These are phyloP conservation scores for Nothopassalora personata DNA, from an alignment of 2,329 filamentous ascomycete species.

Conservation along the genomic window DNA sequence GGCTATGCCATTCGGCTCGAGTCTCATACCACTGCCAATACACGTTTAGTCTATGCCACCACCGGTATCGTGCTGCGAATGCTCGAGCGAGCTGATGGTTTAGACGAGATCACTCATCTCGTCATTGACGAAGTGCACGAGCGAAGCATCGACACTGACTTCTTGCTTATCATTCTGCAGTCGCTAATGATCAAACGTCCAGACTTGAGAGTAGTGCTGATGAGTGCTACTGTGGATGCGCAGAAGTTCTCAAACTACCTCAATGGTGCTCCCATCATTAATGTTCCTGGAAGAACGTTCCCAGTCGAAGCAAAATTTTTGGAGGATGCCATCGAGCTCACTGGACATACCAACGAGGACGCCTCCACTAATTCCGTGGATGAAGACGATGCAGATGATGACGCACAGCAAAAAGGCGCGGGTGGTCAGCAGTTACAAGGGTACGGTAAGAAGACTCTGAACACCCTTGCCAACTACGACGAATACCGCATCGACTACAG, in stretches of 20 bases:
- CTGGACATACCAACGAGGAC: constrained; percentile 63
- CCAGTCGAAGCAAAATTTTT: constrained; percentile 83
- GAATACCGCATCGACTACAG: constrained; percentile 91
- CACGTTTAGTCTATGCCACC: constrained; percentile 81
- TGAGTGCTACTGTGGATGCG: constrained; percentile 96
- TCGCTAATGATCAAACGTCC: constrained; percentile 70
- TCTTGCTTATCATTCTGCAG: constrained; percentile 85
- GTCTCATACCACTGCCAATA: constrained; percentile 75
- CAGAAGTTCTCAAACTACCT: constrained; percentile 87
- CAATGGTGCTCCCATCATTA: constrained; percentile 76
- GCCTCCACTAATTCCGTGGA: constrained; percentile 47
- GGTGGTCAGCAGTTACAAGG: constrained; percentile 61
- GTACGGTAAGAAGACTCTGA: constrained; percentile 72
- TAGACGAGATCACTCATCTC: constrained; percentile 85
- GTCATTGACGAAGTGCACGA: constrained; percentile 98
- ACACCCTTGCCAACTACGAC: constrained; percentile 70
- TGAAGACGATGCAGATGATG: constrained; percentile 41
- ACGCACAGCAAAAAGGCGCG: constrained; percentile 37
- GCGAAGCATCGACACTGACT: constrained; percentile 92
- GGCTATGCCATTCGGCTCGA: constrained; percentile 94
- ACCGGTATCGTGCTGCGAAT: constrained; percentile 94
- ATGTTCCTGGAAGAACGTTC: constrained; percentile 88
- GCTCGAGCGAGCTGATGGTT: constrained; percentile 81
- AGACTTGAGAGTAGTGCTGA: constrained; percentile 86
- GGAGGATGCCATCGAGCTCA: constrained; percentile 87